Evolutionary conservation across 148 eudicot genomes (phyloP).

Genomic region (Dysphania ambrosioides): DNA sequence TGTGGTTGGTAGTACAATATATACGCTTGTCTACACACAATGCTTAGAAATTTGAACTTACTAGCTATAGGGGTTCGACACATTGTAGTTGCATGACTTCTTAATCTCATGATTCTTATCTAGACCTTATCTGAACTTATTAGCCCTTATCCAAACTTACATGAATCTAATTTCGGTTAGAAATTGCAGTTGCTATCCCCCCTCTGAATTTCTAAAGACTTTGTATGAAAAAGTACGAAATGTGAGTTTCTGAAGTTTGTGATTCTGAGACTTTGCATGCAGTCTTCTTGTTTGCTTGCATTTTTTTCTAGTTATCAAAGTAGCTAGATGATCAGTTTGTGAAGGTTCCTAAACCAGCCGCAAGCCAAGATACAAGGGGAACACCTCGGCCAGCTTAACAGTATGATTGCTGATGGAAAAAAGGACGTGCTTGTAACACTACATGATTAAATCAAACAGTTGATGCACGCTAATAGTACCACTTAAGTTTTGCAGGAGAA

Average conservation of each 20-base stretch:
- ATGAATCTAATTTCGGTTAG: too few relatives aligned
- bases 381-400: background rate
- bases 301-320: background rate
- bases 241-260: background rate
- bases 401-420: constrained; percentile 18
- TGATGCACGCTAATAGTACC: background rate
- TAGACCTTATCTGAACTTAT: background rate
- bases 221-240: too few relatives aligned
- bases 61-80: too few relatives aligned
- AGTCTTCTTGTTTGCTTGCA: background rate
- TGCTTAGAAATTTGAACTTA: too few relatives aligned
- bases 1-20: too few relatives aligned
- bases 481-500: background rate
- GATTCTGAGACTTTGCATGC: background rate
- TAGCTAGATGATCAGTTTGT: background rate
- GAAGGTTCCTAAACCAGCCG: constrained; percentile 10
- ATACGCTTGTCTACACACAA: too few relatives aligned
- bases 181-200: too few relatives aligned
- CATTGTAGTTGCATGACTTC: too few relatives aligned
- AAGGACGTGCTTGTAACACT: background rate
- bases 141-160: background rate
- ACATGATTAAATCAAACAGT: background rate
- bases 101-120: too few relatives aligned
- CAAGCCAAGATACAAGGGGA: constrained; percentile 2
- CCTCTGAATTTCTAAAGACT: too few relatives aligned